Evolutionary conservation across 306 rosid species (phyloP).

Genomic region (Mucuna pruriens): DNA sequence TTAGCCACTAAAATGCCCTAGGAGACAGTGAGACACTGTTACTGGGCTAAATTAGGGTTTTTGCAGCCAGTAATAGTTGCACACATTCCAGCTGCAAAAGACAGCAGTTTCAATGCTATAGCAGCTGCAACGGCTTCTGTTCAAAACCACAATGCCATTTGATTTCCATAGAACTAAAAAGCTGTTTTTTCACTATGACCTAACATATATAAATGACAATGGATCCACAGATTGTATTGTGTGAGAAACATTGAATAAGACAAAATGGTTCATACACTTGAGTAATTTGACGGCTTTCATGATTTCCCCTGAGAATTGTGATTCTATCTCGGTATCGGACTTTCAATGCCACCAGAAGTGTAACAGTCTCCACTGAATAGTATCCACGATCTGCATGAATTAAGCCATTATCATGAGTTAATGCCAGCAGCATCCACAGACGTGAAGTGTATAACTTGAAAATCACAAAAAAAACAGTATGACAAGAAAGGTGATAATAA

Average conservation of each 20-base stretch:
- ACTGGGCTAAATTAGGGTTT: background rate
- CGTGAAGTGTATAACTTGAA: background rate
- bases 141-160: background rate
- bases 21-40: background rate
- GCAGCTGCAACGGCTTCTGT: no score
- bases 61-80: background rate
- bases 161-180: background rate
- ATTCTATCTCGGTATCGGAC: conserved; percentile 96
- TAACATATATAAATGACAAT: background rate
- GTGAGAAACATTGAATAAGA: conserved; percentile 28
- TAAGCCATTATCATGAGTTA: conserved; percentile 42
- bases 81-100: background rate
- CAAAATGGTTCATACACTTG: conserved; percentile 81
- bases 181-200: no score
- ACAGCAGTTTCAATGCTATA: background rate
- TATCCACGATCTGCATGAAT: conserved; percentile 63
- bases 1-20: background rate
- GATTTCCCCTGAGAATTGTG: conserved; percentile 96
- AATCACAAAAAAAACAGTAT: background rate
- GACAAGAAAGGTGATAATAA: background rate
- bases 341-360: conserved; percentile 95
- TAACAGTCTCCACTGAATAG: conserved; percentile 95
- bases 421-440: conserved; percentile 22
- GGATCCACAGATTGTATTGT: background rate
- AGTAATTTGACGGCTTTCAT: conserved; percentile 96